phyloP scores from a whole-genome alignment of 306 rosid species.

The Cicer judaicum region DNA sequence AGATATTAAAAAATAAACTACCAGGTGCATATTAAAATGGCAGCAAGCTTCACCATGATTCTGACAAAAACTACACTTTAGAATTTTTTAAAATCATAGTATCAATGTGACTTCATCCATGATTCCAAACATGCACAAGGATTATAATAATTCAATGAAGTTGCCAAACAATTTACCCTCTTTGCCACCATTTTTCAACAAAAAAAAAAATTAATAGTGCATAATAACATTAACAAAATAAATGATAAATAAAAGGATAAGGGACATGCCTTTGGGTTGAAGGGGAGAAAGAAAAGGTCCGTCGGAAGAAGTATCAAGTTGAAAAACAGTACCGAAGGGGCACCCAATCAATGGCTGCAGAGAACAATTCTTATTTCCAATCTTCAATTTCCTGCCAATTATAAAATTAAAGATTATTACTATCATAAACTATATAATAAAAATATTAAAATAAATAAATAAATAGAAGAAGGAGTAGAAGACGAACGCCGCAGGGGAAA shows the following conservation, averaged over 20 bases:
- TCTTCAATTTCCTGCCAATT: slow-evolving; percentile 71
- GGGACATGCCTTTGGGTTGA: slow-evolving; percentile 53
- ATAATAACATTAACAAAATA: neutral
- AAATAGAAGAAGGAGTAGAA: neutral
- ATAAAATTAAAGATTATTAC: neutral
- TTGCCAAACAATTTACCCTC: neutral
- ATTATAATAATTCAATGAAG: neutral
- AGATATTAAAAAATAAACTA: neutral
- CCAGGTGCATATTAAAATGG: neutral
- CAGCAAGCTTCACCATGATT: too few relatives aligned
- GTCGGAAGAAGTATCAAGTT: slow-evolving; percentile 59
- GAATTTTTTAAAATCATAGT: too few relatives aligned
- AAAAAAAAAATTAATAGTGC: neutral
- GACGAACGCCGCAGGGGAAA: slow-evolving; percentile 75
- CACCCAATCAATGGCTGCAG: slow-evolving; percentile 76
- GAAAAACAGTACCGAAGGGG: slow-evolving; percentile 80
- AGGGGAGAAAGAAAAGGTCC: slow-evolving; percentile 60
- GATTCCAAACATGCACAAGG: neutral
- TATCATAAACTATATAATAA: neutral
- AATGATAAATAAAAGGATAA: neutral
- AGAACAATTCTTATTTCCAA: slow-evolving; percentile 81
- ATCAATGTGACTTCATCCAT: too few relatives aligned
- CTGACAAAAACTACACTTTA: too few relatives aligned
- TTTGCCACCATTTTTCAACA: neutral
- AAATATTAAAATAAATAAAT: neutral